phyloP scores from a whole-genome alignment of 495 filamentous ascomycete species.

The Hypoxylon crocopeplum region DNA sequence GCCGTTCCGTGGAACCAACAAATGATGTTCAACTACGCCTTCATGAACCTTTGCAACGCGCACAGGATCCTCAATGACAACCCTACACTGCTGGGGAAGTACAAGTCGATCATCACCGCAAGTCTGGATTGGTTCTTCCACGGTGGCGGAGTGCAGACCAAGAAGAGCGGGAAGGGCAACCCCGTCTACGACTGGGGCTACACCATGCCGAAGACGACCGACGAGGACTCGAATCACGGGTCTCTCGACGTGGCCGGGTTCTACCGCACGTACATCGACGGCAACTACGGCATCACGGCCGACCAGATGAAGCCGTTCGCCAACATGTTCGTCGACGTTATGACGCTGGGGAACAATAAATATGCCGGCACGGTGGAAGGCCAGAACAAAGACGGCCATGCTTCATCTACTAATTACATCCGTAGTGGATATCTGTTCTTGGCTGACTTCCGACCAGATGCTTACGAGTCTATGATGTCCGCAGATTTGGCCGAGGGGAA shows the following conservation, averaged over 20 bases:
- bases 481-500: too few species aligned
- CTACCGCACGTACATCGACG: slow-evolving; percentile 17
- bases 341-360: too few species aligned
- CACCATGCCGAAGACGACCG: slow-evolving; percentile 20
- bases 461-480: too few species aligned
- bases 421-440: too few species aligned
- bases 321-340: too few species aligned
- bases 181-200: slow-evolving; percentile 27
- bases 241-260: slow-evolving; percentile 26
- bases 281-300: slow-evolving; percentile 27
- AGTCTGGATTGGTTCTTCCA: slow-evolving; percentile 33
- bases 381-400: too few species aligned
- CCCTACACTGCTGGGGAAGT: slow-evolving; percentile 10
- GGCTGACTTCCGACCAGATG: too few species aligned
- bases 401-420: too few species aligned
- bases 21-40: slow-evolving; percentile 38
- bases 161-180: slow-evolving; percentile 21
- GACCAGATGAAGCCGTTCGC: too few species aligned
- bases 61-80: slow-evolving; percentile 31
- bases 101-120: slow-evolving; percentile 23
- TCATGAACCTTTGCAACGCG: slow-evolving; percentile 24
- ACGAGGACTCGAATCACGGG: slow-evolving; percentile 25
- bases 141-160: slow-evolving; percentile 20
- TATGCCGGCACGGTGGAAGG: too few species aligned
- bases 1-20: slow-evolving; percentile 35